Evolutionary conservation across 768 basidiomycete species (phyloP), one percentile per base, ranked within the genome.

Genomic region (Boletus insuetus): DNA sequence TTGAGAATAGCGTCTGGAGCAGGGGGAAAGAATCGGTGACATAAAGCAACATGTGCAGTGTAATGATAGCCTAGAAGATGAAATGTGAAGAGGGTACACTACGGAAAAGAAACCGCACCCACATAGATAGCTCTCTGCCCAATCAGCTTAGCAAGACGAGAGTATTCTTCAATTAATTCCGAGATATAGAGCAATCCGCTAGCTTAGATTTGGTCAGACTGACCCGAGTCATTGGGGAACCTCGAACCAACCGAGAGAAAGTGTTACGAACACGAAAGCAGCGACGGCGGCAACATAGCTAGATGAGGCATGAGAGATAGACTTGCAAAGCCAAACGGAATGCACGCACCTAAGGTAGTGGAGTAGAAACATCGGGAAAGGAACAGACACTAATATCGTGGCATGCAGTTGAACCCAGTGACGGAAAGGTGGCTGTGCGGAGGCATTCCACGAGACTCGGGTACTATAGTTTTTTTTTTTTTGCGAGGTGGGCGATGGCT

Each of bases 91-190:
- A 43, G 40, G n/a, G 59, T 17, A 32, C 9, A 2, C 4, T 17
- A 16, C 38, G 35, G 26, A 29, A 20, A 52, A 50, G 39, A 42
- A 31, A 41, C 3, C 5, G 45, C n/a, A 79, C 92, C 60, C 68
- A 95, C 95, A 73, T 92, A 94, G 58, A 91, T 92, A n/a, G 84
- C 82, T 59, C 90, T 76, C 70, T 92, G 86, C 1, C 97, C 97
- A 22, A 93, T 68, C 1, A 74, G 61, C 74, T 98, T 99, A 13
- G 97, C 90, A 53, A 81, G 66, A 44, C 82, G 82, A 13, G 93
- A 86, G 69, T 96, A 88, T 68, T 98, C 96, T 71, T 98, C 96
- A 58, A 98, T 98, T 32, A 98, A 71, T 69, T 98, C 96, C 2
- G 95, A 94, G 32, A 96, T 75, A 79, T 96, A 98, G 51, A 98